Percentiles rank a stretch among this genome's conserved stretches.
phyloP scores from a whole-genome alignment of 805 yeast species.

The Ogataea ramenticola region DNA sequence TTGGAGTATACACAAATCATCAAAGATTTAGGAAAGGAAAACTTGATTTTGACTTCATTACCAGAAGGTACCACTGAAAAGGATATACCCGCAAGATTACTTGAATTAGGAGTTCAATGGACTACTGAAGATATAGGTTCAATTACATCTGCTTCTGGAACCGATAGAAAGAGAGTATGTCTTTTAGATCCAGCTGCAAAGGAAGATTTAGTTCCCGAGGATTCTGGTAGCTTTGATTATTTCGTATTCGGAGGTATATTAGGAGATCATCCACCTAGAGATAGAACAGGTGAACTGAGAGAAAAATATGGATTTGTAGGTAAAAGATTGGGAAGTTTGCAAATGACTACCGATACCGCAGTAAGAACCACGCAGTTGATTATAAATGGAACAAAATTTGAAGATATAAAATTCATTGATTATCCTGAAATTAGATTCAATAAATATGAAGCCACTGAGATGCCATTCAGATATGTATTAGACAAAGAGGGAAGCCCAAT shows the following conservation, averaged over 20 bases:
- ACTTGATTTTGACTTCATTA: constrained; percentile 69
- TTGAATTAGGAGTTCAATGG: constrained; percentile 67
- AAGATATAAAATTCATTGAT: constrained; percentile 77
- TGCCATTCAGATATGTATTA: constrained; percentile 91
- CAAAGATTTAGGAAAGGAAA: constrained; percentile 72
- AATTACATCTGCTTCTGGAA: constrained; percentile 33
- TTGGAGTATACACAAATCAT: constrained; percentile 81
- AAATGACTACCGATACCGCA: constrained; percentile 98
- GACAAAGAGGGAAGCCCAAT: constrained; percentile 65
- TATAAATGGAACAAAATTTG: constrained; percentile 53
- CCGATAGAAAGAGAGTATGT: constrained; percentile 52
- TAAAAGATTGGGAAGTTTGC: constrained; percentile 77
- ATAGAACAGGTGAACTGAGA: constrained; percentile 86
- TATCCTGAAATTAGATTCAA: constrained; percentile 89
- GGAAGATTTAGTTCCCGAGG: constrained; percentile 66
- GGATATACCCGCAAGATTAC: constrained; percentile 57
- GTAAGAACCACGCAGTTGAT: constrained; percentile 84
- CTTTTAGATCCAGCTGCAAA: constrained; percentile 85
- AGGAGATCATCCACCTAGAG: constrained; percentile 91
- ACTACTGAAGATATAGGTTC: constrained; percentile 66
- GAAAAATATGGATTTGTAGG: constrained; percentile 78
- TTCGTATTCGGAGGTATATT: constrained; percentile 95
- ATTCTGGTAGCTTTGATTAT: constrained; percentile 61
- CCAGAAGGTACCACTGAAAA: constrained; percentile 52
- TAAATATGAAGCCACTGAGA: constrained; percentile 88